phyloP scores from a whole-genome alignment of 1,284 basidiomycete species.

The Cutaneotrichosporon sp. region DNA sequence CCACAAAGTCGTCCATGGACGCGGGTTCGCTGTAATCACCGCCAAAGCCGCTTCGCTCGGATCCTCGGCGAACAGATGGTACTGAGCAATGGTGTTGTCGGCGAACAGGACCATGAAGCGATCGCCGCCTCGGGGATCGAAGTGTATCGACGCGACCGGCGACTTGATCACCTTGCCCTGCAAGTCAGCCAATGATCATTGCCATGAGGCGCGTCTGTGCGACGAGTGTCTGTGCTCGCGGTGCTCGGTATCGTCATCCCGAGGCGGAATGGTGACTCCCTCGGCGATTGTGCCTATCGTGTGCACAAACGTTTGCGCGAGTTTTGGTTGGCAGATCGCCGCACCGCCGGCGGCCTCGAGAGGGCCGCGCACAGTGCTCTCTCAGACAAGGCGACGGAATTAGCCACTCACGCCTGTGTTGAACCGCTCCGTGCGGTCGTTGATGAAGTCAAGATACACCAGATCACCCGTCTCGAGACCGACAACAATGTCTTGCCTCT shows the following conservation, averaged over 20 bases:
- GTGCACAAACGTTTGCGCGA: background rate
- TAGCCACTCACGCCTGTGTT: constrained; percentile 73
- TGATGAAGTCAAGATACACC: constrained; percentile 75
- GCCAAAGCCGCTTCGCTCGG: constrained; percentile 23
- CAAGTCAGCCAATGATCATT: background rate
- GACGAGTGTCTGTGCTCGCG: no score
- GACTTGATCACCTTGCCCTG: constrained; percentile 74
- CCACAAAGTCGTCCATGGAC: constrained; percentile 39
- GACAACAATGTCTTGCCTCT: constrained; percentile 81
- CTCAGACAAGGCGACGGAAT: no score
- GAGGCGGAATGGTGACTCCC: background rate
- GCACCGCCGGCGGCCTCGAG: no score
- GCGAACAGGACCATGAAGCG: constrained; percentile 87
- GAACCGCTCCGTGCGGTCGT: constrained; percentile 70
- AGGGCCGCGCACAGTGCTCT: no score
- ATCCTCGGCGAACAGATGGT: constrained; percentile 44
- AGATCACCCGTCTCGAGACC: constrained; percentile 91
- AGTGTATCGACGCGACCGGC: constrained; percentile 75
- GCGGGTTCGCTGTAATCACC: constrained; percentile 18
- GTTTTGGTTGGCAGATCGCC: background rate
- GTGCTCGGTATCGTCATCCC: background rate
- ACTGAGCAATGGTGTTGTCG: constrained; percentile 53
- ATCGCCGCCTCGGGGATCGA: constrained; percentile 78
- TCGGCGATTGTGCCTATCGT: background rate
- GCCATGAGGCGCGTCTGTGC: background rate